Evolutionary conservation across 495 filamentous ascomycete genomes (phyloP), one percentile per base, ranked within the genome.

Genomic region (Xanthoparmelia taractica): DNA sequence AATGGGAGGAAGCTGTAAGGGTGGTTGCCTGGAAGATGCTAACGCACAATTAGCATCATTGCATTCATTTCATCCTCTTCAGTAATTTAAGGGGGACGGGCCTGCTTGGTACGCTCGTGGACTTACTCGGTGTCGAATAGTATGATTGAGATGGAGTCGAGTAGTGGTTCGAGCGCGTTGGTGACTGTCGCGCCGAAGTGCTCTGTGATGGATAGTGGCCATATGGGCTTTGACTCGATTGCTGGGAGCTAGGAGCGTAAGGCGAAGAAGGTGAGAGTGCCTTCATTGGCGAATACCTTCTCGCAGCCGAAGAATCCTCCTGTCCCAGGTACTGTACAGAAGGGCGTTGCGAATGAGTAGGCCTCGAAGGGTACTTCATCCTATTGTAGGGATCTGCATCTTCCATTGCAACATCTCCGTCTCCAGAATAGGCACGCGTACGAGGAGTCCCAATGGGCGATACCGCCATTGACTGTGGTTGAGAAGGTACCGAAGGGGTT

Each of bases 221-320:
- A 67, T 83, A 81, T 11, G 76, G 66, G 66, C 71, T 73, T 63
- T 81, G 80, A 33, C 63, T 58, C 31, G 77, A 70, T 69, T 85
- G 85, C 48, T 83, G 84, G 47, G 85, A 82, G 68, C 79, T 83
- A 34, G 77, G 69, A 63, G 78, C 75, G 69, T 82, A 84, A 59
- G 85, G 79, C 62, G 82, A 76, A 20, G 84, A 77, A 40, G 87
- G 83, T 54, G 85, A 83, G 27, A 54, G 29, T 8, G 85, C 84
- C 69, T 95, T 92, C 91, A 96, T 96, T 58, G 93, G 94, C 17
- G 92, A 96, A 74, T 98, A 97, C 70, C 93, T 84, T 70, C 93
- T 89, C 56, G 92, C 90, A 52, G 92, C 89, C 41, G 88, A 80
- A 31, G 89, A 90, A 63, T 89, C 88, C 65, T 93, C 90, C 61